Percentiles rank a stretch among this genome's conserved stretches.
phyloP scores from a whole-genome alignment of 208 protist genomes.

The Hexamita inflata region DNA sequence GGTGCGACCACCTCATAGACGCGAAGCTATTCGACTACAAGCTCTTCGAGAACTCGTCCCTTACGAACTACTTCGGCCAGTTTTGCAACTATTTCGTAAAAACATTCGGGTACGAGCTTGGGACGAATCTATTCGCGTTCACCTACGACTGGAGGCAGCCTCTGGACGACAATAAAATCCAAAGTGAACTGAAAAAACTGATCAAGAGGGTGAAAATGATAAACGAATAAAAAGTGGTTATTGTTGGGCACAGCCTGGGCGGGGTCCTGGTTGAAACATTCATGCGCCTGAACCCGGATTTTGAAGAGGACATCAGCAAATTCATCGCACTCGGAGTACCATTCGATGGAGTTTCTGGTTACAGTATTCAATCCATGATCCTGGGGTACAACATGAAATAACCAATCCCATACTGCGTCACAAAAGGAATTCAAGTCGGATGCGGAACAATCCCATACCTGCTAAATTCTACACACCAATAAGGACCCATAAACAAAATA shows the following conservation, averaged over 20 bases:
- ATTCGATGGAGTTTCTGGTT: background rate
- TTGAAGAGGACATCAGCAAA: background rate
- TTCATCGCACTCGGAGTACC: conserved; percentile 1
- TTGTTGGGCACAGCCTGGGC: conserved; percentile 7
- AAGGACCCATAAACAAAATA: too few relatives aligned
- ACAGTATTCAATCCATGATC: too few relatives aligned
- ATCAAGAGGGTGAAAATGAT: background rate
- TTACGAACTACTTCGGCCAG: background rate
- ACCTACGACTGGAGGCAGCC: conserved; percentile 14
- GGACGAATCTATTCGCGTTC: conserved; percentile 4
- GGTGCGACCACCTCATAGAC: background rate
- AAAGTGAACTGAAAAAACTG: background rate
- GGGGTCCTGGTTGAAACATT: conserved; percentile 1
- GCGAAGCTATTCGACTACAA: too few relatives aligned
- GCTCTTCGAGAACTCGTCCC: too few relatives aligned
- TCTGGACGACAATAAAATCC: background rate
- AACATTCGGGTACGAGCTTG: background rate
- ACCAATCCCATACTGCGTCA: too few relatives aligned
- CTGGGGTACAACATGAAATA: too few relatives aligned
- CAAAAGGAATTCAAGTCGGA: too few relatives aligned
- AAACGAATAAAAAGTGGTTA: background rate
- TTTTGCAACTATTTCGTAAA: background rate
- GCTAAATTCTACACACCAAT: too few relatives aligned
- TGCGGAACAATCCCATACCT: too few relatives aligned
- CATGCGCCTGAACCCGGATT: conserved; percentile 19